Base-by-base conservation (phyloP, 441 rosid species). In the Gossypium gossypioides region DNA sequence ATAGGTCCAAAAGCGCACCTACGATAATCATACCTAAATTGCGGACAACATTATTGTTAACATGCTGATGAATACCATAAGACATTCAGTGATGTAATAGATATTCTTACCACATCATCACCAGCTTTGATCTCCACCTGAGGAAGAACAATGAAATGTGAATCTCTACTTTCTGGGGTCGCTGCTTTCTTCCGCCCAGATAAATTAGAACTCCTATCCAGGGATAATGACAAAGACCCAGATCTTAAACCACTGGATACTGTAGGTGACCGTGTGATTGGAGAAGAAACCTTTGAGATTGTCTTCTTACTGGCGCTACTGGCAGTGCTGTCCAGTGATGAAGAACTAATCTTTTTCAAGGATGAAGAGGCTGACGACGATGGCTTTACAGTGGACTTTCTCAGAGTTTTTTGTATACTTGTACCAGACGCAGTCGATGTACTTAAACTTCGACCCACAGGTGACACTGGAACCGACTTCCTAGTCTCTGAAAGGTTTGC, bases 41-140 rank as follows among this genome's bases (percentile, higher is more conserved):
- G 16, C 2, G 22, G 24, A 71, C 44, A 58, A 21, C 40, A 1
- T 34, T 6, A 6, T 34, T 4, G 5, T 50, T 67, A 48, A 27
- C 15, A 27, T 66, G 32, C 32, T 18, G 9, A 48, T 48, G 3
- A 19, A 29, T 12, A 62, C 13, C 46, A 16, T 67, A 27, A 19
- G 6, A 37, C 13, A 42, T 27, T 55, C 15, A 29, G 27, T 44
- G 51, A 16, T 18, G n/a, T 50, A 16, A 57, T 18, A 46, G 29
- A 15, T 50, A 57, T 74, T 60, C 87, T 86, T 80, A 95, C 99
- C 99, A 91, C 82, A 82, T 95, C 95, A 83, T 95, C 93, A 55
- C 97, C 83, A 65, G 93, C 98, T 84, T 91, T 95, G 61, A 83
- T 81, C 81, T 95, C 99, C 84, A 95, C 96, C 69, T 89, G 96